Evolutionary conservation across 169 alveolate genomes (phyloP).

Genomic region (Plasmodium yoelii): DNA sequence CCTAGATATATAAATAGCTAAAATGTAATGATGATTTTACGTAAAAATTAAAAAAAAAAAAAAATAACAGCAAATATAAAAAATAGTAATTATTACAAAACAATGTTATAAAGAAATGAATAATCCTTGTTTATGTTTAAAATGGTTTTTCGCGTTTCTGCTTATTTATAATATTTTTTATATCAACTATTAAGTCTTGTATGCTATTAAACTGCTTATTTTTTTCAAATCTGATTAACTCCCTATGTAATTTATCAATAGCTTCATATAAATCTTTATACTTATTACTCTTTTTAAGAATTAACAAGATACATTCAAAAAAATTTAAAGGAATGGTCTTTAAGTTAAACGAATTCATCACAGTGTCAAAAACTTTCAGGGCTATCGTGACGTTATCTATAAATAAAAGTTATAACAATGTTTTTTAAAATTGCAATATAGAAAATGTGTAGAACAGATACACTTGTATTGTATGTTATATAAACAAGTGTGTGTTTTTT

Average conservation of each 20-base stretch:
- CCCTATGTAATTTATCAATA: slow-evolving; percentile 65
- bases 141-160: slow-evolving; percentile 45
- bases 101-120: slow-evolving; percentile 8
- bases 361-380: slow-evolving; percentile 51
- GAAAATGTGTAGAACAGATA: too few relatives aligned
- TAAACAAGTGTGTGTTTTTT: slow-evolving; percentile 11
- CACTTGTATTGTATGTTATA: neutral
- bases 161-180: slow-evolving; percentile 24
- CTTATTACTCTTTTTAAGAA: slow-evolving; percentile 43
- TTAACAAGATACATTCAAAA: slow-evolving; percentile 58
- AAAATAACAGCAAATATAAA: too few relatives aligned
- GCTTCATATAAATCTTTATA: slow-evolving; percentile 47
- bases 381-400: slow-evolving; percentile 55
- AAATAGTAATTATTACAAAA: neutral
- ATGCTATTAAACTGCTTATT: slow-evolving; percentile 28
- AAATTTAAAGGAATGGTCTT: slow-evolving; percentile 64
- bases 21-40: too few relatives aligned
- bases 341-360: slow-evolving; percentile 43
- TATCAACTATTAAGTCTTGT: slow-evolving; percentile 34
- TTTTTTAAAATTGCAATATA: too few relatives aligned
- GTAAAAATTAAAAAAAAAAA: too few relatives aligned
- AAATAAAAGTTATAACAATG: slow-evolving; percentile 1
- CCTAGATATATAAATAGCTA: too few relatives aligned
- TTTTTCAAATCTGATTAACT: slow-evolving; percentile 67
- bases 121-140: neutral